Conservation (phyloP, 768 basidiomycete genomes). For the Dacryopinax primogenitus region DNA sequence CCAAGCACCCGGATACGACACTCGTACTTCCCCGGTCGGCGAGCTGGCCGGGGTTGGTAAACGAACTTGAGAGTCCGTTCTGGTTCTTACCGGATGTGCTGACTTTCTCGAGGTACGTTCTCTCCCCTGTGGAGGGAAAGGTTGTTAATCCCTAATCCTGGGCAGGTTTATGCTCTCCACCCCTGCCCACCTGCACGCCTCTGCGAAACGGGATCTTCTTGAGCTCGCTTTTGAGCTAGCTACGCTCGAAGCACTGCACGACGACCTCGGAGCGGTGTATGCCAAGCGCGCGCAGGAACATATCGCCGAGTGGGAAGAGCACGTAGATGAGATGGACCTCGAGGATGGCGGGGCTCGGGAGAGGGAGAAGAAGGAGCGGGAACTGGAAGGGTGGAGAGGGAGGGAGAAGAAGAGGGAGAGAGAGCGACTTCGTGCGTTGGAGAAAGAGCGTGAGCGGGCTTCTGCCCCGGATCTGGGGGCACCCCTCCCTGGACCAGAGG, state of each 20-base stretch:
- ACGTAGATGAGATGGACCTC: constrained; percentile 56
- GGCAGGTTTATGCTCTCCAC: constrained; percentile 96
- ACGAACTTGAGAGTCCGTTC: constrained; percentile 88
- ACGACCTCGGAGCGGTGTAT: constrained; percentile 66
- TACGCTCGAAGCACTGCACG: constrained; percentile 49
- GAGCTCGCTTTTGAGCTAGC: constrained; percentile 61
- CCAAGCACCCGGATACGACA: constrained; percentile 87
- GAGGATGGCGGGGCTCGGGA: constrained; percentile 46
- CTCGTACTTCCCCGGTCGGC: constrained; percentile 81
- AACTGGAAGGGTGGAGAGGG: constrained; percentile 35
- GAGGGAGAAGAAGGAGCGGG: constrained; percentile 49
- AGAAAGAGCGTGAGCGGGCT: constrained; percentile 17
- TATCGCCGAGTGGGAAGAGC: constrained; percentile 65
- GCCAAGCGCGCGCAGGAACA: constrained; percentile 66
- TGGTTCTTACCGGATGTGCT: constrained; percentile 90
- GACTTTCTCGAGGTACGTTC: constrained; percentile 32
- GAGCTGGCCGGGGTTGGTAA: constrained; percentile 87
- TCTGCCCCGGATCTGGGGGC: constrained; percentile 30
- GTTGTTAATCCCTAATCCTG: neutral
- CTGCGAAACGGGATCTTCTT: constrained; percentile 59
- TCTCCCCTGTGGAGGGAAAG: neutral
- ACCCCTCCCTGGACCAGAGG: constrained; percentile 35
- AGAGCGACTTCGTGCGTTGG: constrained; percentile 21
- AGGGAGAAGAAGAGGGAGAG: constrained; percentile 14
- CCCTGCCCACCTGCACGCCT: constrained; percentile 63